Percentiles rank a stretch among this genome's conserved stretches.
Evolutionary conservation across 1,139 yeast genomes (phyloP).

Genomic region (Magnusiomyces paraingens): DNA sequence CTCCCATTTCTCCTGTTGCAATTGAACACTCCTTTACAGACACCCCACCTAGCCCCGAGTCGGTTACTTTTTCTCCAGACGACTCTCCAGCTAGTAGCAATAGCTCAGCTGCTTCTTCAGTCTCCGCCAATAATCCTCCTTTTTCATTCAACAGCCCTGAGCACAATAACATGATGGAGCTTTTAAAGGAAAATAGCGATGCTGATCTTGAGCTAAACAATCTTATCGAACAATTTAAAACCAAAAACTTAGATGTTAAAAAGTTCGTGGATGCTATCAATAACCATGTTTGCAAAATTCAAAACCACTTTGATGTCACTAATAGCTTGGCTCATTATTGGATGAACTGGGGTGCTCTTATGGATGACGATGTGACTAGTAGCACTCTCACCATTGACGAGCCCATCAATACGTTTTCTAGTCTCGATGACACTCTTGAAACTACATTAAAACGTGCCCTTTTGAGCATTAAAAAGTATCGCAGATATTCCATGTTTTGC

Average conservation of each 20-base stretch:
- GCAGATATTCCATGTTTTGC: slow-evolving; percentile 24
- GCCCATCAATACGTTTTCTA: slow-evolving; percentile 1
- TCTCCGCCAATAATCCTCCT: neutral
- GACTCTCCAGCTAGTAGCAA: neutral
- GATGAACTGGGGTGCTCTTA: slow-evolving; percentile 21
- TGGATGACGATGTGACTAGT: slow-evolving; percentile 9
- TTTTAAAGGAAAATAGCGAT: slow-evolving; percentile 18
- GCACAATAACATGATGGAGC: slow-evolving; percentile 15
- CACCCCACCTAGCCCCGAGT: neutral
- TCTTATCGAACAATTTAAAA: slow-evolving; percentile 20
- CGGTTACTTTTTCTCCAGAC: neutral
- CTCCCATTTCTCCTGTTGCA: slow-evolving; percentile 4
- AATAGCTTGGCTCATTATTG: slow-evolving; percentile 23
- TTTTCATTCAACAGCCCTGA: slow-evolving; percentile 1
- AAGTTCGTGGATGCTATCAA: slow-evolving; percentile 23
- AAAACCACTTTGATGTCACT: slow-evolving; percentile 24
- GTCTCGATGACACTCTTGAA: neutral
- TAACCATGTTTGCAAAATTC: slow-evolving; percentile 19
- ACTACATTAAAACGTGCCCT: neutral
- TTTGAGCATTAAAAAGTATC: slow-evolving; percentile 2
- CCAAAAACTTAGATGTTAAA: slow-evolving; percentile 18
- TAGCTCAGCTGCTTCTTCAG: neutral
- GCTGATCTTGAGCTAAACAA: slow-evolving; percentile 23
- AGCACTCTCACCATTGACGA: neutral
- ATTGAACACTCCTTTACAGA: neutral